phyloP scores from a whole-genome alignment of 805 yeast species.

The Priceomyces castillae region DNA sequence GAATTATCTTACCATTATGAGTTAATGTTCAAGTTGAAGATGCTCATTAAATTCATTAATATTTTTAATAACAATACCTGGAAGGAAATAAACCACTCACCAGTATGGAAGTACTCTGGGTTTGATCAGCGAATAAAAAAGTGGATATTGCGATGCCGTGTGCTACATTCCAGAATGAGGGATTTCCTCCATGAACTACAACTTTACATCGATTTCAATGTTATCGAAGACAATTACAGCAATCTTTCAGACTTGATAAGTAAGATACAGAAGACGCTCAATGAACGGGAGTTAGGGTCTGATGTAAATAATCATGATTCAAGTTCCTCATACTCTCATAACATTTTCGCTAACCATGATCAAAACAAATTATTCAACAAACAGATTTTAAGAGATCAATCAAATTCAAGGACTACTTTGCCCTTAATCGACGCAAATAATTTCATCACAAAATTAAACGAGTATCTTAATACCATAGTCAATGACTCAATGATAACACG shows the following conservation, averaged over 20 bases:
- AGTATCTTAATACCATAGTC: conserved; percentile 59
- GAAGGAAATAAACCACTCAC: conserved; percentile 62
- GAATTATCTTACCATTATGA: conserved; percentile 78
- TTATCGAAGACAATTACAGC: conserved; percentile 55
- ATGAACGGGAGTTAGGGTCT: conserved; percentile 12
- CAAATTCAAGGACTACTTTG: not conserved
- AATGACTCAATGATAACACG: conserved; percentile 67
- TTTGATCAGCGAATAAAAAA: conserved; percentile 42
- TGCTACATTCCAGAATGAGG: conserved; percentile 56
- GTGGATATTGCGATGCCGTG: conserved; percentile 55
- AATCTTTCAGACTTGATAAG: conserved; percentile 31
- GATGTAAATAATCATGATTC: conserved; percentile 4
- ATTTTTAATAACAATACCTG: conserved; percentile 63
- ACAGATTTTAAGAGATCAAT: conserved; percentile 9
- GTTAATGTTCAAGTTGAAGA: conserved; percentile 67
- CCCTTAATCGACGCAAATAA: conserved; percentile 13
- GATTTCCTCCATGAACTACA: conserved; percentile 54
- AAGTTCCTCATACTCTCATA: conserved; percentile 1
- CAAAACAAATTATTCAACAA: conserved; percentile 21
- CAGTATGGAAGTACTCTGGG: conserved; percentile 62
- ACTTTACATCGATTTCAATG: conserved; percentile 54
- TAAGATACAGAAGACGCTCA: conserved; percentile 8
- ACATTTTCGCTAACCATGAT: conserved; percentile 9
- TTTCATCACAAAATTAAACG: conserved; percentile 36
- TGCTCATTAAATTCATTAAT: conserved; percentile 61